Evolutionary conservation across 2,329 filamentous ascomycete genomes (phyloP).

Genomic region (Achaetomium macrosporum): DNA sequence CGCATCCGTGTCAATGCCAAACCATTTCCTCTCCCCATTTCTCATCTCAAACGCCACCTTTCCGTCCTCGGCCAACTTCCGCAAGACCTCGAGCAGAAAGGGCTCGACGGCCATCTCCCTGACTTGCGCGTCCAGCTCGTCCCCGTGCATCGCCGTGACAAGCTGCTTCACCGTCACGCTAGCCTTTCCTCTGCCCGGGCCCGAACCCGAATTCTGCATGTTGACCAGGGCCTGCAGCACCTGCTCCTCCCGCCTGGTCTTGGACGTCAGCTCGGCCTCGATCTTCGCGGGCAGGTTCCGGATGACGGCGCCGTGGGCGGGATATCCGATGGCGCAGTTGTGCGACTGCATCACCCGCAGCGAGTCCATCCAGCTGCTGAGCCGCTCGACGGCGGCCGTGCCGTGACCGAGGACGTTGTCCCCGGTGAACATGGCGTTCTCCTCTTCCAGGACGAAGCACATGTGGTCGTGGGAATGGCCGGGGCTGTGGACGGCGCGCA

Average conservation of each 20-base stretch:
- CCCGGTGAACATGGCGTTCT: slow-evolving; percentile 80
- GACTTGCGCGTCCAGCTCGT: slow-evolving; percentile 30
- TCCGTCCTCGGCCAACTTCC: slow-evolving; percentile 39
- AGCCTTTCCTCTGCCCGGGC: too few species aligned
- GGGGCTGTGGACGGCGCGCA: slow-evolving; percentile 56
- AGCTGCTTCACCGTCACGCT: slow-evolving; percentile 37
- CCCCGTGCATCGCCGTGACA: slow-evolving; percentile 39
- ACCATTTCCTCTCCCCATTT: slow-evolving; percentile 36
- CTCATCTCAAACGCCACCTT: slow-evolving; percentile 37
- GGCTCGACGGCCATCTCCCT: slow-evolving; percentile 36
- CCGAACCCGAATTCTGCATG: too few species aligned
- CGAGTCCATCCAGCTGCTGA: slow-evolving; percentile 44
- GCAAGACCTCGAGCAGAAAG: slow-evolving; percentile 37
- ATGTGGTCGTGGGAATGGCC: slow-evolving; percentile 81
- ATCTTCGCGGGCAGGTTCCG: slow-evolving; percentile 36
- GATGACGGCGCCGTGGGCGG: slow-evolving; percentile 40
- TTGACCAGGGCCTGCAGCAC: slow-evolving; percentile 34
- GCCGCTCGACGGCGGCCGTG: slow-evolving; percentile 77
- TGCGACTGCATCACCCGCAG: slow-evolving; percentile 22
- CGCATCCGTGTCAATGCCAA: too few species aligned
- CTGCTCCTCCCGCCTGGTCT: slow-evolving; percentile 36
- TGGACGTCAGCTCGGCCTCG: slow-evolving; percentile 30
- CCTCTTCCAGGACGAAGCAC: slow-evolving; percentile 68
- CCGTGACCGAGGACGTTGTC: slow-evolving; percentile 87
- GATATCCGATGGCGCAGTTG: slow-evolving; percentile 36